Conservation (phyloP, 441 rosid species). For the Geranium incanum region DNA sequence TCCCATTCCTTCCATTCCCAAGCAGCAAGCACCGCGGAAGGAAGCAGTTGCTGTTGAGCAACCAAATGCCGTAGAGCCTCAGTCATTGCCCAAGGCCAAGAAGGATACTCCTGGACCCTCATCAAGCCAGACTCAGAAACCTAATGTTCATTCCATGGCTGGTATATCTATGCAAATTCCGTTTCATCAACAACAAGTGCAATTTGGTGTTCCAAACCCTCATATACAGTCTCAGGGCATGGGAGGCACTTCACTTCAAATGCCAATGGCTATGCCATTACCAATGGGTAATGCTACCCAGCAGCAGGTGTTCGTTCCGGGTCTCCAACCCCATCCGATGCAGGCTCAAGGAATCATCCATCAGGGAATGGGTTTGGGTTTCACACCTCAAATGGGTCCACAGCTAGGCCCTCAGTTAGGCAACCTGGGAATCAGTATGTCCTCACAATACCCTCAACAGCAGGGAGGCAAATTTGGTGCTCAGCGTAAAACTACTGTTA, state of each 20-base stretch:
- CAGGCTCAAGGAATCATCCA: constrained; percentile 85
- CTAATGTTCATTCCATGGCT: constrained; percentile 43
- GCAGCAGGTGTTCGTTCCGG: constrained; percentile 68
- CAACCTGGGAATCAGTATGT: constrained; percentile 58
- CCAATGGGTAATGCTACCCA: constrained; percentile 66
- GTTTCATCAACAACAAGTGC: constrained; percentile 66
- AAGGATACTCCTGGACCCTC: constrained; percentile 48
- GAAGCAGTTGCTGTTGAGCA: constrained; percentile 41
- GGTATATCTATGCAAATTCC: constrained; percentile 64
- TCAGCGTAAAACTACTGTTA: constrained; percentile 62
- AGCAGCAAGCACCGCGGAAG: constrained; percentile 49
- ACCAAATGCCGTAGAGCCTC: constrained; percentile 38
- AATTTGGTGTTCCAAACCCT: constrained; percentile 63
- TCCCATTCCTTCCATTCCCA: constrained; percentile 50
- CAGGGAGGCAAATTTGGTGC: constrained; percentile 66
- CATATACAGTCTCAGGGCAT: constrained; percentile 70
- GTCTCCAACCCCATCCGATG: constrained; percentile 67
- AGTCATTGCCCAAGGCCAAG: constrained; percentile 34
- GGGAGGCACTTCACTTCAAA: constrained; percentile 51
- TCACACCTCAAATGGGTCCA: constrained; percentile 56
- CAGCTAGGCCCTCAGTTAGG: constrained; percentile 60
- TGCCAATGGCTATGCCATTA: constrained; percentile 63
- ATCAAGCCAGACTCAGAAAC: constrained; percentile 51
- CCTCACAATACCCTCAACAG: constrained; percentile 59
- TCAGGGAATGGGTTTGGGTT: constrained; percentile 74